A percentile compares a stretch with the other conserved stretches of the same genome.
Evolutionary conservation across 495 filamentous ascomycete genomes (phyloP).

Genomic region (Parachaetomium inaequale): DNA sequence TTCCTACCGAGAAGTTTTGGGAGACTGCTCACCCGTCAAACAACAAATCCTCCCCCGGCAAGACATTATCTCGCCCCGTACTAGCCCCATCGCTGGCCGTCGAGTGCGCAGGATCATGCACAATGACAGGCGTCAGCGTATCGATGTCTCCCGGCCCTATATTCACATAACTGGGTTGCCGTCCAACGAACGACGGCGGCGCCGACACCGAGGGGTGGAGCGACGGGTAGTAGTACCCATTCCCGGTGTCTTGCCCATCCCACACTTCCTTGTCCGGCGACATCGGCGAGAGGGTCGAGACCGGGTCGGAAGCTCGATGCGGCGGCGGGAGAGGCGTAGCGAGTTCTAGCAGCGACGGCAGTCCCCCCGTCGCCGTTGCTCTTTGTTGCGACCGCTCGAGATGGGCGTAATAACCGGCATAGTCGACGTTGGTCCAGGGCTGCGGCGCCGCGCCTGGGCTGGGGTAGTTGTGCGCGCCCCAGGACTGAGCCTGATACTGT

Average conservation of each 20-base stretch:
- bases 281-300: neutral
- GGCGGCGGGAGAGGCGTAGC: slow-evolving; percentile 19
- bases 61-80: slow-evolving; percentile 34
- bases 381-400: slow-evolving; percentile 13
- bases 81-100: neutral
- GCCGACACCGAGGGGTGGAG: slow-evolving; percentile 1
- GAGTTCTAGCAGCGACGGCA: slow-evolving; percentile 27
- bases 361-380: slow-evolving; percentile 10
- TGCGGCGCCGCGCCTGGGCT: slow-evolving; percentile 2
- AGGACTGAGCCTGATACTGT: slow-evolving; percentile 1
- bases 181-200: slow-evolving; percentile 2
- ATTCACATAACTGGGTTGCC: slow-evolving; percentile 3
- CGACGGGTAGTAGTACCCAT: neutral
- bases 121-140: slow-evolving; percentile 31
- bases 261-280: slow-evolving; percentile 20
- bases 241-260: neutral
- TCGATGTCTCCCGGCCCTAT: slow-evolving; percentile 18
- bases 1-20: neutral
- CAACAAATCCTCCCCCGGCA: slow-evolving; percentile 34
- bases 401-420: slow-evolving; percentile 27
- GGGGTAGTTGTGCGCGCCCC: slow-evolving; percentile 3
- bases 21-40: slow-evolving; percentile 35
- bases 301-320: slow-evolving; percentile 7
- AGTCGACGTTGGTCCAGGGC: slow-evolving; percentile 25
- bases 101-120: slow-evolving; percentile 9